phyloP scores from a whole-genome alignment of 2,329 filamentous ascomycete species.

The Rhynchosporium graminicola region DNA sequence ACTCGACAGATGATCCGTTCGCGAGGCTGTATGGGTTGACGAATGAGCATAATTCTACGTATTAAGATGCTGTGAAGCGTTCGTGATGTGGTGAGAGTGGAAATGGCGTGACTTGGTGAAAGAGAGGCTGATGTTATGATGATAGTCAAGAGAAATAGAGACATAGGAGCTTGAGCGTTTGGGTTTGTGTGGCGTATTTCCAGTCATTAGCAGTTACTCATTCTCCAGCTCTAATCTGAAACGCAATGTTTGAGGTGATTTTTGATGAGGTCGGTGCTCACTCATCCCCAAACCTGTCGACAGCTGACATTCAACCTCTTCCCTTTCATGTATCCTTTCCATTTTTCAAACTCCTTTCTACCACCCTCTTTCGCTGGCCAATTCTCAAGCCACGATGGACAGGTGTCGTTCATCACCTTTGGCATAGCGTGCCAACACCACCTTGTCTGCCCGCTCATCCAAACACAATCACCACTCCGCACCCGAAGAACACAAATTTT shows the following conservation, averaged over 20 bases:
- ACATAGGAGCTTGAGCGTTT: not conserved
- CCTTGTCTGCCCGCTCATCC: conserved; percentile 79
- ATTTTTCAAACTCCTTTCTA: conserved; percentile 54
- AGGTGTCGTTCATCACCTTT: conserved; percentile 78
- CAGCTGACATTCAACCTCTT: conserved; percentile 94
- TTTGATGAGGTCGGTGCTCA: not conserved
- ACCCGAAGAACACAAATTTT: conserved; percentile 61
- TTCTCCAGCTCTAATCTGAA: not conserved
- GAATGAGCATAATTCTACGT: conserved; percentile 6
- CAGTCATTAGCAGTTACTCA: not conserved
- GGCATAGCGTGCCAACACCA: conserved; percentile 97
- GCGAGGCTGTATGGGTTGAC: conserved; percentile 17
- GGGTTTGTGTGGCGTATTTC: not conserved
- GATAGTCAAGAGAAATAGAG: not conserved
- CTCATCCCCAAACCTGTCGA: conserved; percentile 69
- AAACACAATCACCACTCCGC: conserved; percentile 83
- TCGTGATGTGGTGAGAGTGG: not conserved
- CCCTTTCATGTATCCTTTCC: conserved; percentile 83
- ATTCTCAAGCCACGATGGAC: conserved; percentile 69
- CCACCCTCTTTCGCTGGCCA: conserved; percentile 61
- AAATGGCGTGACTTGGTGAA: not conserved
- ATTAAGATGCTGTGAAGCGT: not conserved
- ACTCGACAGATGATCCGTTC: conserved; percentile 22
- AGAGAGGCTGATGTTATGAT: not conserved
- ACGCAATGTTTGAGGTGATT: too few relatives aligned